phyloP scores from a whole-genome alignment of 768 basidiomycete genomes.

The Chalciporus piperatus region DNA sequence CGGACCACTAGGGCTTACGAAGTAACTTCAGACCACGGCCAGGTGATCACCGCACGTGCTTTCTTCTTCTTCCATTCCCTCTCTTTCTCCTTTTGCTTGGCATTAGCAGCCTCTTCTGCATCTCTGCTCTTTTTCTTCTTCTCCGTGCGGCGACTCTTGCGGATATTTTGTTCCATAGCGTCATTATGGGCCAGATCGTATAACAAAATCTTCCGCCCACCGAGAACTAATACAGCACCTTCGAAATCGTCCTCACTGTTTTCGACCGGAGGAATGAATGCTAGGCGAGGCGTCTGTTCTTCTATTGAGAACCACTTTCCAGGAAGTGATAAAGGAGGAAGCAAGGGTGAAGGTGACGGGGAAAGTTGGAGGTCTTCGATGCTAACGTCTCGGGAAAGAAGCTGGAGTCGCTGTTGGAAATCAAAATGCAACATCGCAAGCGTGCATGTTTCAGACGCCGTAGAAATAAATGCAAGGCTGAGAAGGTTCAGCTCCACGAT shows the following conservation, averaged over 20 bases:
- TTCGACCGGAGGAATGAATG: slow-evolving; percentile 31
- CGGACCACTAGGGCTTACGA: slow-evolving; percentile 46
- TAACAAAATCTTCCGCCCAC: slow-evolving; percentile 61
- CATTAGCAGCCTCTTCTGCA: slow-evolving; percentile 40
- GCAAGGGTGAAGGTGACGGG: slow-evolving; percentile 43
- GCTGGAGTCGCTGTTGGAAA: slow-evolving; percentile 57
- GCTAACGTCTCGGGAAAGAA: slow-evolving; percentile 57
- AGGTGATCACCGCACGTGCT: slow-evolving; percentile 53
- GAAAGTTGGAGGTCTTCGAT: slow-evolving; percentile 45
- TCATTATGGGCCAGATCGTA: slow-evolving; percentile 54
- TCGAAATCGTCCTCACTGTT: slow-evolving; percentile 34
- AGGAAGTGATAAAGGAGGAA: slow-evolving; percentile 55
- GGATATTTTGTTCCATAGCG: slow-evolving; percentile 49
- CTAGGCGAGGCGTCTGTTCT: slow-evolving; percentile 40
- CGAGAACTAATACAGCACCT: slow-evolving; percentile 73
- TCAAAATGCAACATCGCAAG: slow-evolving; percentile 72
- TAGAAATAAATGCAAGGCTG: slow-evolving; percentile 57
- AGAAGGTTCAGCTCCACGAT: slow-evolving; percentile 68
- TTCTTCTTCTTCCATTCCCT: slow-evolving; percentile 53
- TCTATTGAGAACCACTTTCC: slow-evolving; percentile 41
- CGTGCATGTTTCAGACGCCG: slow-evolving; percentile 39
- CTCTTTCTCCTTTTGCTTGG: slow-evolving; percentile 56
- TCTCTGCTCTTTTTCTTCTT: slow-evolving; percentile 48
- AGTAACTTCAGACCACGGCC: slow-evolving; percentile 75
- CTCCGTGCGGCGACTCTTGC: slow-evolving; percentile 53